Evolutionary conservation across 768 basidiomycete genomes (phyloP), one percentile per base, ranked within the genome.

Genomic region (Mycena albidolilacea): DNA sequence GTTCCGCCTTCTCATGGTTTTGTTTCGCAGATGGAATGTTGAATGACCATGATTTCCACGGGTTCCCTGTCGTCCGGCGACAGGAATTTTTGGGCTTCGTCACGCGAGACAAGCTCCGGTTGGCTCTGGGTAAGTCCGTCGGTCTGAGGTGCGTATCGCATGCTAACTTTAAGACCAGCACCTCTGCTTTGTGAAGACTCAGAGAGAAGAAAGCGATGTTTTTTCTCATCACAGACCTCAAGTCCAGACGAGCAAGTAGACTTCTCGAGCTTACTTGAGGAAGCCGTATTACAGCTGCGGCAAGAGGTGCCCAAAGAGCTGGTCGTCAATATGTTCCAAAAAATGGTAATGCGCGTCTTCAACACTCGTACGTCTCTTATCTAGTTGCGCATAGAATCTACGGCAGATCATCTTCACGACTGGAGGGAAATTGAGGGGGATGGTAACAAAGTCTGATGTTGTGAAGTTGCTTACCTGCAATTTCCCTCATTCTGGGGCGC

Each of bases 271-370:
- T 78, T 85, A 38, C 78, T 88, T 14, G 87, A 88, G 75, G 84
- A 88, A 55, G 86, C 90, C 0, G 82, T 91, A 1, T 83, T 93
- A 61, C 90, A 92, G 71, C 83, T 94, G 67, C 85, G 91, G 44
- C 90, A 91, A 78, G 91, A 92, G 73, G 90, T 92, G 14, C 91
- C 93, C 3, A 87, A 90, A 78, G 92, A 93, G 74, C 83, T 92
- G 11, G 90, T 93, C 15, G 92, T 93, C 37, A 88, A 85, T 76
- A 91, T 92, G 88, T 93, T 93, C 83, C 92, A 92, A 80, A 92
- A 90, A 82, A 80, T 94, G 79, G 93, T 91, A 41, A 30, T 30
- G 30, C 19, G 78, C 81, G 44, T 48, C 64, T 50, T 54, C 9
- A 35, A 35, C 15, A 17, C 46, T 41, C 54, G 46, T 41, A 10